A percentile compares a stretch with the other conserved stretches of the same genome.
These are phyloP conservation scores for Blastobotrys muscicola DNA, from an alignment of 805 yeast genomes.

Conservation along the genomic window DNA sequence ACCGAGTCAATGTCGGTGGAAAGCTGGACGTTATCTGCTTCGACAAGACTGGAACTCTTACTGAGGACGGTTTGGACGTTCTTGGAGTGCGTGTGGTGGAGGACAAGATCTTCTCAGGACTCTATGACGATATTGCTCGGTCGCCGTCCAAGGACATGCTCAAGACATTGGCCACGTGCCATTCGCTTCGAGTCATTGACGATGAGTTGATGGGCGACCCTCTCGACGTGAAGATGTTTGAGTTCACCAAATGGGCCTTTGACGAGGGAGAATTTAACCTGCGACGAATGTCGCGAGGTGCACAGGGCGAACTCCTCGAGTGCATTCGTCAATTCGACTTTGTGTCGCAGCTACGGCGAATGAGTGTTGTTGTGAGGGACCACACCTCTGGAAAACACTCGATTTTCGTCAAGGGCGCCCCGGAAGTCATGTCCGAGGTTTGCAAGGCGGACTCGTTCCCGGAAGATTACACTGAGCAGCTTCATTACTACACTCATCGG, in stretches of 20 bases:
- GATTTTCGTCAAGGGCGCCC: conserved; percentile 89
- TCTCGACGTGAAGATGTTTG: conserved; percentile 85
- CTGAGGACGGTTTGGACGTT: conserved; percentile 93
- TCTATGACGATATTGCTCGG: conserved; percentile 16
- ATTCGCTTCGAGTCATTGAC: conserved; percentile 73
- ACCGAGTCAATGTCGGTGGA: conserved; percentile 93
- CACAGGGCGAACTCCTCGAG: conserved; percentile 26
- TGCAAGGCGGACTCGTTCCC: conserved; percentile 72
- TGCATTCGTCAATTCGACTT: conserved; percentile 65
- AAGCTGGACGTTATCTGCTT: conserved; percentile 83
- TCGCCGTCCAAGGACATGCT: conserved; percentile 22
- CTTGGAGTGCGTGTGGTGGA: conserved; percentile 45
- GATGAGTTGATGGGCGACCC: conserved; percentile 88
- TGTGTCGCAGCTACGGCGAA: conserved; percentile 72
- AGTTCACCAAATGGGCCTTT: conserved; percentile 70
- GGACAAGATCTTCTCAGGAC: conserved; percentile 3
- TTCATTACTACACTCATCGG: conserved; percentile 80
- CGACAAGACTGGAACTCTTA: conserved; percentile 95
- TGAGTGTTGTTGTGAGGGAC: conserved; percentile 70
- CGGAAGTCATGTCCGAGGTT: conserved; percentile 78
- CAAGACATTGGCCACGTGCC: conserved; percentile 66
- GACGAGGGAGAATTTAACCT: conserved; percentile 37
- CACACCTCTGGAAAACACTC: conserved; percentile 29
- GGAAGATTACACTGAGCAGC: conserved; percentile 54
- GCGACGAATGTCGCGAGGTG: conserved; percentile 1